phyloP scores from a whole-genome alignment of 345 rosid genomes.

The Mangifera indica region DNA sequence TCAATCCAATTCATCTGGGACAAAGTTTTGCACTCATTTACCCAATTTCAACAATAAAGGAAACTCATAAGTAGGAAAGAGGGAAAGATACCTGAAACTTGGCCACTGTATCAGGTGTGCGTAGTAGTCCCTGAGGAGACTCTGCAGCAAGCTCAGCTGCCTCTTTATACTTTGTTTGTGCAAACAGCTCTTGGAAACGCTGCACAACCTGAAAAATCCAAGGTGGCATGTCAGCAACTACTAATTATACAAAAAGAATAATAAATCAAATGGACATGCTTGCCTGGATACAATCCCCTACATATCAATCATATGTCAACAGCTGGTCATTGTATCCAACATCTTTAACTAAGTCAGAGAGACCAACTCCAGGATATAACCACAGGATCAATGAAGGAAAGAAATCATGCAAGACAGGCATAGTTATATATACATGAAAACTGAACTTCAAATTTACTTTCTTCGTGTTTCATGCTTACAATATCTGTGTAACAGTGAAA shows the following conservation, averaged over 20 bases:
- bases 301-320: background rate
- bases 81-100: slow-evolving; percentile 79
- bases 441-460: background rate
- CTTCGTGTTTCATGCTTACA: too few species aligned
- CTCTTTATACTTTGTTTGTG: slow-evolving; percentile 97
- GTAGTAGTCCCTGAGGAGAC: slow-evolving; percentile 95
- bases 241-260: slow-evolving; percentile 1
- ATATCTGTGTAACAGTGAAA: background rate
- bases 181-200: slow-evolving; percentile 95
- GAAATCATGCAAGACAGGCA: background rate
- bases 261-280: background rate
- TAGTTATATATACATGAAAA: background rate
- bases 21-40: background rate
- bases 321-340: background rate
- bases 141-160: slow-evolving; percentile 99
- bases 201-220: slow-evolving; percentile 76
- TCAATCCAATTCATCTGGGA: background rate
- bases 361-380: background rate
- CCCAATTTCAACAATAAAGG: slow-evolving; percentile 8
- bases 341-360: background rate
- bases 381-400: background rate
- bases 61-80: slow-evolving; percentile 6
- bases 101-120: slow-evolving; percentile 96
- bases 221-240: slow-evolving; percentile 18
- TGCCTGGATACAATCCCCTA: background rate